Evolutionary conservation across 1,284 basidiomycete species (phyloP), one percentile per base, ranked within the genome.

Genomic region (Rhodotorula glutinis): DNA sequence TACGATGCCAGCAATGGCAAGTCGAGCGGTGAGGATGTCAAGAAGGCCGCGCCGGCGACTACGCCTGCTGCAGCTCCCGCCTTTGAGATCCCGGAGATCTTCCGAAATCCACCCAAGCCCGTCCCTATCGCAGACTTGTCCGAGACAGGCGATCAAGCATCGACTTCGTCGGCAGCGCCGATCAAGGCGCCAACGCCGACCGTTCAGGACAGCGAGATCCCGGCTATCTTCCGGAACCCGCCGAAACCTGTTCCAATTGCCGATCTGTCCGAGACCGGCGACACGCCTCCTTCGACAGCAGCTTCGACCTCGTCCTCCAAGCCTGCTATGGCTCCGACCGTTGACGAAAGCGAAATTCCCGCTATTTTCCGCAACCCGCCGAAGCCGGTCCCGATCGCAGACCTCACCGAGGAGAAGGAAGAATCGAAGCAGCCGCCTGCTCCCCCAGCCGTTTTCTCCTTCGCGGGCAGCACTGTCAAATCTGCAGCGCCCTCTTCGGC

Each of bases 401-500:
- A 65, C 63, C 17, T 65, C 30, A 57, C 63, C 29, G 46, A 49
- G n/a, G 43, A 63, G 49, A 10, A n/a, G 21, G 57, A 62, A 21
- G 59, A 47, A 41, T n/a, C 49, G 25, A n/a, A 57, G 47, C 65
- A 66, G 1, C 71, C 69, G 21, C 75, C 75, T 10, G 66, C 73
- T 2, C 70, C 75, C 1, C 75, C 75, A 3, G 60, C 73, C 0
- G 46, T 57, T 1, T 75, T 75, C 55, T 69, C 68, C 16, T 75
- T 73, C 30, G 75, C 71, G 9, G 71, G 72, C 1, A 59, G 56
- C 14, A 55, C 60, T 19, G 69, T 75, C 65, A 70, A 63, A 54
- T 29, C 69, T 5, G 14, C 61, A 4, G 16, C 67, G 19, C 33
- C 60, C 23, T 27, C 49, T 10, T 25, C 49, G 13, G n/a, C 25